Conservation (phyloP, 352 stramenopile species). For the Phytophthora capsici region DNA sequence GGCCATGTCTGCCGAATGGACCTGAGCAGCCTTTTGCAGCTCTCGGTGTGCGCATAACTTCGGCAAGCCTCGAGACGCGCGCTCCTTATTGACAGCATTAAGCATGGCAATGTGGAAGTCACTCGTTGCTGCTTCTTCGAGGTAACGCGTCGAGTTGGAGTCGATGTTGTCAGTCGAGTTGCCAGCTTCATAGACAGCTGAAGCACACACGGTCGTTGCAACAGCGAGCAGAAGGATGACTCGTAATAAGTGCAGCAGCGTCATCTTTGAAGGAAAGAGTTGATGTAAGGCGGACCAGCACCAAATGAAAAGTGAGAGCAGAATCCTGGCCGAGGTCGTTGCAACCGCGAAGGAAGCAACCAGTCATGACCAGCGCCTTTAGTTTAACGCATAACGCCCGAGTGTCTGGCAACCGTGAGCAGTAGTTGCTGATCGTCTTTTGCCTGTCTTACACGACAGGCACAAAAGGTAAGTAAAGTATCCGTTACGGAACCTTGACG, state of each 20-base stretch:
- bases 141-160: constrained; percentile 4
- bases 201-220: constrained; percentile 10
- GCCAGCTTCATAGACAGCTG: constrained; percentile 2
- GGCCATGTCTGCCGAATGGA: constrained; percentile 54
- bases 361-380: constrained; percentile 8
- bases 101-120: constrained; percentile 46
- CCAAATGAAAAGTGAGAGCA: constrained; percentile 30
- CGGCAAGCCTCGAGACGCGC: constrained; percentile 35
- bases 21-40: constrained; percentile 34
- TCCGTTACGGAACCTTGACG: not conserved
- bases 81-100: constrained; percentile 54
- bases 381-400: constrained; percentile 9
- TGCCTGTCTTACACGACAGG: constrained; percentile 9
- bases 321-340: too few relatives aligned
- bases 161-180: constrained; percentile 10
- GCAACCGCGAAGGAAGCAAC: constrained; percentile 14
- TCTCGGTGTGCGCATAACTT: constrained; percentile 55
- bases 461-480: not conserved
- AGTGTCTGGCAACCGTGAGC: not conserved
- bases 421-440: constrained; percentile 3
- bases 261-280: constrained; percentile 17
- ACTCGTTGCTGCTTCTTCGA: constrained; percentile 8
- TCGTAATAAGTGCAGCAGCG: constrained; percentile 11
- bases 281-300: constrained; percentile 1
- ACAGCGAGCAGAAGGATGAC: constrained; percentile 9